These are phyloP conservation scores for Yamadazyma sp. DNA, from an alignment of 1,139 yeast genomes.

Conservation along the genomic window DNA sequence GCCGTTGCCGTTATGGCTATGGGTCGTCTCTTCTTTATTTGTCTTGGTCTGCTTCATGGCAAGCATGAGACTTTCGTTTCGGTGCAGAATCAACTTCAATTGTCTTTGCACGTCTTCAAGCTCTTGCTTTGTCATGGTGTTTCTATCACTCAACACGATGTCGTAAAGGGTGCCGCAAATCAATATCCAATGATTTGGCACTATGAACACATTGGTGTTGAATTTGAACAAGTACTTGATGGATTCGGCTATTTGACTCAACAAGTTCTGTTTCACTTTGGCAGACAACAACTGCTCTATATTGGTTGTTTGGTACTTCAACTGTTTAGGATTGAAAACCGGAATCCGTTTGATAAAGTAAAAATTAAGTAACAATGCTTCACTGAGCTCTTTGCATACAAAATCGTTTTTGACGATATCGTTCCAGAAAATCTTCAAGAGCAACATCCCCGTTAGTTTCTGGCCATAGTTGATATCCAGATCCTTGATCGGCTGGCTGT, in stretches of 20 bases:
- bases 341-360: slow-evolving; percentile 29
- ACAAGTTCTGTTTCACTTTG: slow-evolving; percentile 22
- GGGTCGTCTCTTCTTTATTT: slow-evolving; percentile 42
- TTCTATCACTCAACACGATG: slow-evolving; percentile 39
- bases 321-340: slow-evolving; percentile 8
- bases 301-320: slow-evolving; percentile 4
- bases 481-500: slow-evolving; percentile 13
- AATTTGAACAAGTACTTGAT: slow-evolving; percentile 53
- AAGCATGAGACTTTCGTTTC: slow-evolving; percentile 72
- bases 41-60: slow-evolving; percentile 29
- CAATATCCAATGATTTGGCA: slow-evolving; percentile 71
- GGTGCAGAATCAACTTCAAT: slow-evolving; percentile 58
- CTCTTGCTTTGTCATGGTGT: slow-evolving; percentile 16
- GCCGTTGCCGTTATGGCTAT: slow-evolving; percentile 19
- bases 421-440: slow-evolving; percentile 71
- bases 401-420: slow-evolving; percentile 56
- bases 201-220: slow-evolving; percentile 71
- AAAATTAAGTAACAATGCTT: slow-evolving; percentile 46
- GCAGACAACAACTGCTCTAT: slow-evolving; percentile 12
- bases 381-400: slow-evolving; percentile 61
- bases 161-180: slow-evolving; percentile 45
- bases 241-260: slow-evolving; percentile 28
- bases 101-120: slow-evolving; percentile 47
- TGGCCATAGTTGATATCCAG: slow-evolving; percentile 38
- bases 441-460: slow-evolving; percentile 46